Conservation (phyloP, 1,284 basidiomycete genomes). For the Tetrapyrgos nigripes region DNA sequence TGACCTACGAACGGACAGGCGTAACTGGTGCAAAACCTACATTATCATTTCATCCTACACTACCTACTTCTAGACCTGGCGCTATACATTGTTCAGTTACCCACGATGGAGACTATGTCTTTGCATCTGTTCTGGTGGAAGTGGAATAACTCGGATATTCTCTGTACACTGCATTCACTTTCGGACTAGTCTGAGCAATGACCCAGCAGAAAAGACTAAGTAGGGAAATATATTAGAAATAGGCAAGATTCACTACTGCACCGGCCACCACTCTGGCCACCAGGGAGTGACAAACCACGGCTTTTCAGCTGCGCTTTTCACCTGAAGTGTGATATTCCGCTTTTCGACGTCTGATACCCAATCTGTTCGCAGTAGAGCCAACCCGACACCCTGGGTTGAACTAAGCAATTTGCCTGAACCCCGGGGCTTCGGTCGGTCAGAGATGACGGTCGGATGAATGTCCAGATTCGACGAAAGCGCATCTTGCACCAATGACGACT, state of each 20-base stretch:
- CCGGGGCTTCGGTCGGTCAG: slow-evolving; percentile 51
- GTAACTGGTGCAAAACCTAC: slow-evolving; percentile 52
- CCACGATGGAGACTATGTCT: slow-evolving; percentile 87
- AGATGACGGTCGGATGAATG: slow-evolving; percentile 37
- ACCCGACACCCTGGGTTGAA: slow-evolving; percentile 60
- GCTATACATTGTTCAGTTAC: slow-evolving; percentile 73
- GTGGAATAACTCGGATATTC: no score
- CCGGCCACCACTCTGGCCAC: slow-evolving; percentile 79
- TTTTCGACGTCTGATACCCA: slow-evolving; percentile 48
- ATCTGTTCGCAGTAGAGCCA: slow-evolving; percentile 78
- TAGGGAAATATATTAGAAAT: background rate
- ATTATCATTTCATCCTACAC: slow-evolving; percentile 49
- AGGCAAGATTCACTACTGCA: background rate
- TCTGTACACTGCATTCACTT: no score
- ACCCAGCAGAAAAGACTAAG: background rate
- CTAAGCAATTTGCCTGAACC: slow-evolving; percentile 73
- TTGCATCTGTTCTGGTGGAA: slow-evolving; percentile 78
- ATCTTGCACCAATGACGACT: slow-evolving; percentile 8
- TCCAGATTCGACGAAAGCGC: slow-evolving; percentile 41
- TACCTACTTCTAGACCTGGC: slow-evolving; percentile 30
- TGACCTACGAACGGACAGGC: slow-evolving; percentile 53
- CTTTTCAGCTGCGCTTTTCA: slow-evolving; percentile 38
- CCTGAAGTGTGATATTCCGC: slow-evolving; percentile 40
- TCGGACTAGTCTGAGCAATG: no score
- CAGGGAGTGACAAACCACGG: slow-evolving; percentile 60